Percentiles rank a stretch among this genome's conserved stretches.
Evolutionary conservation across 208 protist genomes (phyloP).

Genomic region (Acanthamoeba royreba): DNA sequence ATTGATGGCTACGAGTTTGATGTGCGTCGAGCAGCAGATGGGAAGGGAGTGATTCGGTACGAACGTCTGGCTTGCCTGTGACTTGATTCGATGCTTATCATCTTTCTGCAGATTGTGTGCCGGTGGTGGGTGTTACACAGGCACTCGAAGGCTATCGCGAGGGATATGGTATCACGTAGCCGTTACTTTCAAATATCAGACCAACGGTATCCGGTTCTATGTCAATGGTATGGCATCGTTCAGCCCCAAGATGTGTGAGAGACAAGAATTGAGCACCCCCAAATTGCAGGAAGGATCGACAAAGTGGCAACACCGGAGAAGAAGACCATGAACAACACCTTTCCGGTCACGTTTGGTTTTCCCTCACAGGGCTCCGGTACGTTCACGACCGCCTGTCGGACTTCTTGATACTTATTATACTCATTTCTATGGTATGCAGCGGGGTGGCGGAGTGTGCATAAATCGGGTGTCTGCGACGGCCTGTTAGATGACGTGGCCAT

Average conservation of each 20-base stretch:
- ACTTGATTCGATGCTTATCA: neutral
- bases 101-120: neutral
- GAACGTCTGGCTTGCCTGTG: too few relatives aligned
- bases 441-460: neutral
- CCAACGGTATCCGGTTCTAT: neutral
- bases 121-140: neutral
- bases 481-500: slow-evolving; percentile 22
- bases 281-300: neutral
- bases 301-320: neutral
- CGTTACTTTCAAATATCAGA: neutral
- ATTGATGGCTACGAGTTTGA: slow-evolving; percentile 41
- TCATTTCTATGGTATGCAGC: neutral
- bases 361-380: neutral
- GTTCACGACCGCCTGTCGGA: neutral
- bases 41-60: neutral
- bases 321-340: neutral
- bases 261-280: neutral
- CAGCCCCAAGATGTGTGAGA: neutral
- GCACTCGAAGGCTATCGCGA: neutral
- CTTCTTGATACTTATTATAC: neutral
- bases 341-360: neutral
- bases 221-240: neutral
- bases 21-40: neutral
- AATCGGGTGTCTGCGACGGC: neutral
- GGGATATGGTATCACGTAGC: slow-evolving; percentile 31